These are phyloP conservation scores for Sclerotinia nivalis DNA, from an alignment of 2,329 filamentous ascomycete species.

Conservation along the genomic window DNA sequence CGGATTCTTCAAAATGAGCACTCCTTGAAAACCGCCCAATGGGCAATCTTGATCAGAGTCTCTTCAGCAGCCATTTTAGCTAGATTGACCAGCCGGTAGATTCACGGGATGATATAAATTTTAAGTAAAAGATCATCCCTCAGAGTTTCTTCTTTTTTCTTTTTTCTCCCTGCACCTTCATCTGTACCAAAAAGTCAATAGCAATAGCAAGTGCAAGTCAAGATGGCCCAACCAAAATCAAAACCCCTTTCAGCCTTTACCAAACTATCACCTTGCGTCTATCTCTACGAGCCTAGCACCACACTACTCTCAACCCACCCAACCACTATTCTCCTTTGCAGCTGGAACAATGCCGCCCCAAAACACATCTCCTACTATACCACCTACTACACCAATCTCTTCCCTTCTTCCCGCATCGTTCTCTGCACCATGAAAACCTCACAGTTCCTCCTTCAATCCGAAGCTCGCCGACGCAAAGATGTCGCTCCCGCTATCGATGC, in stretches of 20 bases:
- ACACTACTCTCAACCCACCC: constrained; percentile 23
- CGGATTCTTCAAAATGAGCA: background rate
- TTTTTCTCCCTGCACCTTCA: background rate
- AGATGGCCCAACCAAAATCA: constrained; percentile 21
- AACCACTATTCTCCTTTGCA: constrained; percentile 52
- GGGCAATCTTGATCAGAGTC: background rate
- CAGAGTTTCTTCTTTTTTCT: background rate
- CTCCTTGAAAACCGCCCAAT: too few relatives aligned
- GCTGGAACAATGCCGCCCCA: constrained; percentile 58
- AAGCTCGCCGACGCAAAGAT: constrained; percentile 30
- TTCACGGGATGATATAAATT: constrained; percentile 2
- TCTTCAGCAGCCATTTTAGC: too few relatives aligned
- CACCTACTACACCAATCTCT: constrained; percentile 53
- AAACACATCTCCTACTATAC: constrained; percentile 59
- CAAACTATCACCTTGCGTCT: constrained; percentile 31
- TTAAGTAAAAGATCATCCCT: background rate
- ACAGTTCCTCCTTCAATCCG: constrained; percentile 46
- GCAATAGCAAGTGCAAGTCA: constrained; percentile 2
- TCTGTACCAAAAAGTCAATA: too few relatives aligned
- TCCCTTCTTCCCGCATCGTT: constrained; percentile 52
- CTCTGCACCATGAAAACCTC: constrained; percentile 52
- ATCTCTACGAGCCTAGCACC: constrained; percentile 31
- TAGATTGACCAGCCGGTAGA: background rate
- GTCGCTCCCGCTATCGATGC: constrained; percentile 41
- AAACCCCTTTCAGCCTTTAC: constrained; percentile 36